Evolutionary conservation across 2,329 filamentous ascomycete genomes (phyloP).

Genomic region (Beauveria pseudobassiana): DNA sequence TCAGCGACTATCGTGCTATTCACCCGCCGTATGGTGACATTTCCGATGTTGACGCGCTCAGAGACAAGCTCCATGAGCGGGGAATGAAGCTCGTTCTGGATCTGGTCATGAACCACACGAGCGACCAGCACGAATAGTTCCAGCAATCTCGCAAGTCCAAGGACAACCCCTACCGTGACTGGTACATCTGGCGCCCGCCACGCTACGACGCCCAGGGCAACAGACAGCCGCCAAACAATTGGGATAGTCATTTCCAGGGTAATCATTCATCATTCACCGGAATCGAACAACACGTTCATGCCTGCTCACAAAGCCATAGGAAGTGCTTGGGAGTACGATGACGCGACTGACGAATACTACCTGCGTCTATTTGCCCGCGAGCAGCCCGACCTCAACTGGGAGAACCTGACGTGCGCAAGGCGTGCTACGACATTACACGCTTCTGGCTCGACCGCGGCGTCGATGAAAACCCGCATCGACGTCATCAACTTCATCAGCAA

Average conservation of each 20-base stretch:
- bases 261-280: neutral
- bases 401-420: slow-evolving; percentile 56
- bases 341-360: slow-evolving; percentile 45
- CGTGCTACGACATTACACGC: slow-evolving; percentile 60
- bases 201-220: slow-evolving; percentile 49
- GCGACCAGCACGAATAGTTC: slow-evolving; percentile 51
- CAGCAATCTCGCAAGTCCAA: slow-evolving; percentile 45
- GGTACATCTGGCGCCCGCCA: slow-evolving; percentile 60
- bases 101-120: slow-evolving; percentile 67
- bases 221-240: slow-evolving; percentile 54
- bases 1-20: slow-evolving; percentile 60
- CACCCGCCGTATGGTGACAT: slow-evolving; percentile 61
- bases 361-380: slow-evolving; percentile 62
- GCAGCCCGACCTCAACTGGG: slow-evolving; percentile 75
- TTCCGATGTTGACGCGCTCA: slow-evolving; percentile 56
- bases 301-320: slow-evolving; percentile 15
- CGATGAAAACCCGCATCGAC: slow-evolving; percentile 56
- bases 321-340: slow-evolving; percentile 42
- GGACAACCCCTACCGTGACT: slow-evolving; percentile 48
- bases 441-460: slow-evolving; percentile 68
- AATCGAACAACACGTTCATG: neutral
- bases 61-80: slow-evolving; percentile 50
- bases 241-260: slow-evolving; percentile 34
- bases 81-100: slow-evolving; percentile 66
- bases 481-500: slow-evolving; percentile 64